Conservation (phyloP, 768 basidiomycete genomes). For the Suillus decipiens region DNA sequence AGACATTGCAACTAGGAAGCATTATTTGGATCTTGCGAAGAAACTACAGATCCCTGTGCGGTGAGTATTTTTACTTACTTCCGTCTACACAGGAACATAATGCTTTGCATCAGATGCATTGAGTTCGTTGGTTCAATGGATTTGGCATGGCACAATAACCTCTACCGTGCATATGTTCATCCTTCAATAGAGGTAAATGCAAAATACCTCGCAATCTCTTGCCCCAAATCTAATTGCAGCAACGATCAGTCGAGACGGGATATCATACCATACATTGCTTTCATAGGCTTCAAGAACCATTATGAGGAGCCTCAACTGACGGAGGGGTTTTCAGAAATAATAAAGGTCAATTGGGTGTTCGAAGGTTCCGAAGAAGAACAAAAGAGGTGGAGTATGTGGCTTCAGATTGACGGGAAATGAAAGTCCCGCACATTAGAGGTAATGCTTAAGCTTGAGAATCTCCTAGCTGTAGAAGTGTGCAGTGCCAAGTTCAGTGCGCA, state of each 20-base stretch:
- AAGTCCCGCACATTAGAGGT: background rate
- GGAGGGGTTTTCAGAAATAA: constrained; percentile 82
- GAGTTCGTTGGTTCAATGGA: constrained; percentile 75
- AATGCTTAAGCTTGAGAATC: background rate
- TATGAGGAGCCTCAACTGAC: constrained; percentile 64
- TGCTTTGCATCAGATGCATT: constrained; percentile 56
- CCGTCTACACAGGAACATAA: background rate
- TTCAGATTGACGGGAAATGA: constrained; percentile 75
- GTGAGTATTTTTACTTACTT: constrained; percentile 34
- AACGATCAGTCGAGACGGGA: constrained; percentile 46
- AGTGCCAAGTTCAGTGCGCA: background rate
- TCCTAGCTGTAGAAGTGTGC: background rate
- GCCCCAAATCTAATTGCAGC: background rate
- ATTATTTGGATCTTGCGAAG: constrained; percentile 70
- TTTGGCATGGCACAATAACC: constrained; percentile 90
- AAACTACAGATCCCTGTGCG: constrained; percentile 55
- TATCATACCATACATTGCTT: constrained; percentile 59
- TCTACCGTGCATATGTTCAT: constrained; percentile 76
- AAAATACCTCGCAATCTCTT: background rate
- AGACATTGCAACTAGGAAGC: constrained; percentile 62
- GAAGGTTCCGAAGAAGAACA: constrained; percentile 73
- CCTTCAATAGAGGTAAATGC: constrained; percentile 39
- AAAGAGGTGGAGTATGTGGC: constrained; percentile 80
- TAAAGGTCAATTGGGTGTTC: constrained; percentile 78
- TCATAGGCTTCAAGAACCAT: constrained; percentile 54